A percentile compares a stretch with the other conserved stretches of the same genome.
phyloP scores from a whole-genome alignment of 768 basidiomycete species.

The Tulasnella calospora region DNA sequence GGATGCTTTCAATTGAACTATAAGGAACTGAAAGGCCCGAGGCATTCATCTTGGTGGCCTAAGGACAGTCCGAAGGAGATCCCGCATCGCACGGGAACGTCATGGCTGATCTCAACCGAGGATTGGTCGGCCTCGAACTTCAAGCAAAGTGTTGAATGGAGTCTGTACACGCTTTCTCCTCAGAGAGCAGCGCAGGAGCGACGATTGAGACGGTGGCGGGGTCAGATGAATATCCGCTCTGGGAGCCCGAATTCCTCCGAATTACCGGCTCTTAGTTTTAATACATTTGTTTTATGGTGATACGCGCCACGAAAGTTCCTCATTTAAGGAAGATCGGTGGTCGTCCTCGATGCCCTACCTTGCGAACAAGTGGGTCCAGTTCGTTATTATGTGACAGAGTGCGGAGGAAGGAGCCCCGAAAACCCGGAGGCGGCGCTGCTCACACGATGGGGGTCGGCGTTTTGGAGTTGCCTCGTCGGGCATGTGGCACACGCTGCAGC shows the following conservation, averaged over 20 bases:
- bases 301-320: not conserved
- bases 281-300: not conserved
- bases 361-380: not conserved
- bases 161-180: not conserved
- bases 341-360: not conserved
- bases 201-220: conserved; percentile 6
- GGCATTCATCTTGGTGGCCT: not conserved
- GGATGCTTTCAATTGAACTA: not conserved
- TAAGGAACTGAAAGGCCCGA: conserved; percentile 4
- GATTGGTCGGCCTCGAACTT: not conserved
- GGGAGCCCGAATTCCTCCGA: not conserved
- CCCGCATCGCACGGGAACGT: not conserved
- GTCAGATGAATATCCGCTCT: not conserved
- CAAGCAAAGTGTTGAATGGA: not conserved
- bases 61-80: conserved; percentile 5
- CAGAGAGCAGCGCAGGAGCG: not conserved
- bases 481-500: not conserved
- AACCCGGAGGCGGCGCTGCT: not conserved
- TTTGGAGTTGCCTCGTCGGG: not conserved
- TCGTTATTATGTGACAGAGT: not conserved
- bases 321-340: not conserved
- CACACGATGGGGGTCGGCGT: not conserved
- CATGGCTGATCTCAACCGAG: not conserved
- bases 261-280: not conserved
- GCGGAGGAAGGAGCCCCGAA: not conserved